Base-by-base conservation (phyloP, 2,329 filamentous ascomycete genomes). In the Colletotrichum tropicale region DNA sequence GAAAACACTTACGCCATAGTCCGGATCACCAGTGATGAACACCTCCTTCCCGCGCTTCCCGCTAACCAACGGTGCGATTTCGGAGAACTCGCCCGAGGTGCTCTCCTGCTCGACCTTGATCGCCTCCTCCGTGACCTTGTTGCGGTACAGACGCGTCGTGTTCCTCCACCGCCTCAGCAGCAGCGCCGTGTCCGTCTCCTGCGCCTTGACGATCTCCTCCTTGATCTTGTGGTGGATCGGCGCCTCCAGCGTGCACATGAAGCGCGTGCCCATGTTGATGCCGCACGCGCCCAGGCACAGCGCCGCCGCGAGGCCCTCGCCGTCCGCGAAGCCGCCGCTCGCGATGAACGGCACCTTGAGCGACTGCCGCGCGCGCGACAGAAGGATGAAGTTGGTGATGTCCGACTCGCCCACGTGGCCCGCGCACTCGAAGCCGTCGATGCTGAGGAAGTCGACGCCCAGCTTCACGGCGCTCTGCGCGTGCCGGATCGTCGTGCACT, bases 181-280 rank as follows among this genome's bases (percentile, higher is more conserved):
- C 68, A 99, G 90, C 79, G 96, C 92, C 0, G 97, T 99, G 84
- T 98, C 95, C 26, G 94, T 96, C 89, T 99, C 97, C 78, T 95
- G 90, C 2, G 96, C 94, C 71, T 92, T 90, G 66, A 98, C 96
- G 81, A 99, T 99, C 79, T 94, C 90, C 84, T 98, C 90, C 90
- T 99, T 99, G 88, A 99, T 95, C 79, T 98, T 98, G 65, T 92
- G 84, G 86, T 99, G 97, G 78, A 99, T 94, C 1, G 97, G 97
- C 18, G 96, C 93, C 86, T 98, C 97, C 60, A 96, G 89, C 1
- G 97, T 98, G 87, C 94, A 96, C 95, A 99, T 98, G 88, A 98
- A 99, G 56, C 97, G 90, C 12, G 97, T 99, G 74, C 97, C 97
- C 97, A 99, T 99, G 87, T 99, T 99, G 87, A 98, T 93, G 77